phyloP scores from a whole-genome alignment of 169 alveolate genomes.

The Besnoitia besnoiti region DNA sequence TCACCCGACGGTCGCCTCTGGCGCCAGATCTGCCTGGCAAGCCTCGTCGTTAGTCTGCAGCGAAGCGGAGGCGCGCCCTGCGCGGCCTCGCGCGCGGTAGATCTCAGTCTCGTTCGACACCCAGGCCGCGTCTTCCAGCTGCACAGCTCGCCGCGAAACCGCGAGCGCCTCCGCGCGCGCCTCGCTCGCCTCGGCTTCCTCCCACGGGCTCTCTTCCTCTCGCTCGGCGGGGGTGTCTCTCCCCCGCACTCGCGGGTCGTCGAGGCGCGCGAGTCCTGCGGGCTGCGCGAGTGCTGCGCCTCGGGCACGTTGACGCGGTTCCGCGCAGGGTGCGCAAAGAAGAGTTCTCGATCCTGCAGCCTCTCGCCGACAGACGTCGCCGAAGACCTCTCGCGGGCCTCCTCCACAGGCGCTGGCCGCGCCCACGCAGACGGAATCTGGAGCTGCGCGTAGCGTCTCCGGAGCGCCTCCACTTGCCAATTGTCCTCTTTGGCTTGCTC shows the following conservation, averaged over 20 bases:
- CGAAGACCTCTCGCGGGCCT: not conserved
- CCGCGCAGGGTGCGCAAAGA: not conserved
- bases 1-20: too few species aligned
- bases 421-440: not conserved
- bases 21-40: too few species aligned
- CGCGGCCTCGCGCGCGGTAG: too few species aligned
- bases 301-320: not conserved
- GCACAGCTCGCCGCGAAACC: not conserved
- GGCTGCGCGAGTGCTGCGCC: not conserved
- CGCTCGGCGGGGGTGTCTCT: not conserved
- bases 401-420: not conserved
- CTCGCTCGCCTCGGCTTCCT: not conserved
- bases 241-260: not conserved
- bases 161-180: too few species aligned
- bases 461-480: not conserved
- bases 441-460: too few species aligned
- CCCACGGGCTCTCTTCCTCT: not conserved
- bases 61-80: too few species aligned
- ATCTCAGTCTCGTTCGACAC: too few species aligned
- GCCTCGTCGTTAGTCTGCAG: too few species aligned
- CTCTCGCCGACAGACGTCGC: not conserved
- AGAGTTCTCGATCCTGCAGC: not conserved
- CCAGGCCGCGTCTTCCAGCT: not conserved
- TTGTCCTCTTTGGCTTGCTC: not conserved
- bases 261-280: not conserved